phyloP scores from a whole-genome alignment of 805 yeast species.

The Nematodospora valgi region DNA sequence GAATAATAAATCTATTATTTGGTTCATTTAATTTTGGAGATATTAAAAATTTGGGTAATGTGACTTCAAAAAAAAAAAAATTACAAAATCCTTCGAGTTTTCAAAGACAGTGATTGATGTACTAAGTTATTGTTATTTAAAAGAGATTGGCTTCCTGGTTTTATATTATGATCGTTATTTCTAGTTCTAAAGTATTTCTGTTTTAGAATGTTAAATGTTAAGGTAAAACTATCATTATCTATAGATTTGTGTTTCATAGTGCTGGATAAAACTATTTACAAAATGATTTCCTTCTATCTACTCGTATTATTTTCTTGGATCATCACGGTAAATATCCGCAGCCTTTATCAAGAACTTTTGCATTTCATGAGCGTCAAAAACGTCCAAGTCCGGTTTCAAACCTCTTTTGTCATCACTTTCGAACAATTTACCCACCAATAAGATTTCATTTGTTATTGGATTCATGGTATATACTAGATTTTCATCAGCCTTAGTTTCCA shows the following conservation, averaged over 20 bases:
- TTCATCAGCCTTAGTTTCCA: constrained; percentile 20
- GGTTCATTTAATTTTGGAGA: too few species aligned
- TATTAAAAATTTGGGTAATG: too few species aligned
- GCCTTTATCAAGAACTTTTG: constrained; percentile 27
- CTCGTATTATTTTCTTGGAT: constrained; percentile 18
- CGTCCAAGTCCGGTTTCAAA: constrained; percentile 32
- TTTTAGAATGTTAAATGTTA: too few species aligned
- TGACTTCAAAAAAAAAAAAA: too few species aligned
- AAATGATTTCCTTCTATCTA: not conserved
- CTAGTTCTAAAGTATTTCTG: too few species aligned
- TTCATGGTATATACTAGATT: constrained; percentile 37
- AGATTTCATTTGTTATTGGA: constrained; percentile 36
- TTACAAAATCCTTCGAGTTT: too few species aligned
- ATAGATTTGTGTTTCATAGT: too few species aligned
- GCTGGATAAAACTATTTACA: too few species aligned
- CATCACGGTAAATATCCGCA: constrained; percentile 42
- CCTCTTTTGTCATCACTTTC: constrained; percentile 34
- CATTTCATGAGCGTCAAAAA: constrained; percentile 18
- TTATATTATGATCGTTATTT: too few species aligned
- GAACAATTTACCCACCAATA: constrained; percentile 39
- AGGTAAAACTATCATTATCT: too few species aligned
- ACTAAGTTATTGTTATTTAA: too few species aligned
- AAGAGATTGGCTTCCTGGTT: too few species aligned
- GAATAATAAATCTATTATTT: constrained; percentile 16
- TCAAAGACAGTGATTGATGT: not conserved